Evolutionary conservation across 306 rosid genomes (phyloP), one percentile per base, ranked within the genome.

Genomic region (Trichosanthes truncata): DNA sequence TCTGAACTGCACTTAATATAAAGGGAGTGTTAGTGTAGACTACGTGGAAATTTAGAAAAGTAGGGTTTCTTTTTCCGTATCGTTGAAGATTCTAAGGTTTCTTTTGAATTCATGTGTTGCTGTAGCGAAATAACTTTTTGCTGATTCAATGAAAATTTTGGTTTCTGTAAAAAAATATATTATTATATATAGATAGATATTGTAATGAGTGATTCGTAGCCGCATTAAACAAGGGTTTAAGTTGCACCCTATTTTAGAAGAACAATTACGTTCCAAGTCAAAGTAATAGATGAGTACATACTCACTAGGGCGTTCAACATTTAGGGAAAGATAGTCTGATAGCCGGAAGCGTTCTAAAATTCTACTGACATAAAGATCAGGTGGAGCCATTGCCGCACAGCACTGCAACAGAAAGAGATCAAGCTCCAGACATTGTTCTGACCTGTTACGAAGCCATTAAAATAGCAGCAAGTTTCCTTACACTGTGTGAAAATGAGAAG

Each of bases 341-440:
- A 96, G 81, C 71, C 92, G 94, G 83, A 89, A 96, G 79, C 99
- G 94, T 78, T 96, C 93, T 13, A 96, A 33, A 86, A 96, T 87
- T 87, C 99, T 91, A 75, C 82, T 76, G 82, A 93, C 85, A 81
- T 74, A 96, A 49, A 65, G 88, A 89, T 93, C 96, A 68, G 93
- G 90, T 60, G 98, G 97, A 82, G 99, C 96, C 80, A 90, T 84
- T 46, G 97, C 96, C 80, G 93, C 99, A 85, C 97, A 91, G 57
- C 97, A 96, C 88, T 96, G 99, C 66, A 96, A 90, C 85, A 96
- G 94, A 93, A 96, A 91, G 59, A 96, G 96, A 86, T 96, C 99
- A 78, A 84, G 90, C 89, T 96, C 99, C 87, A 93, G 80, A 85
- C 91, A 89, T 80, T 90, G 97, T 85, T 93, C 99, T 29, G 94